Evolutionary conservation across 2,329 filamentous ascomycete species (phyloP).

Genomic region (Cladophialophora exuberans): DNA sequence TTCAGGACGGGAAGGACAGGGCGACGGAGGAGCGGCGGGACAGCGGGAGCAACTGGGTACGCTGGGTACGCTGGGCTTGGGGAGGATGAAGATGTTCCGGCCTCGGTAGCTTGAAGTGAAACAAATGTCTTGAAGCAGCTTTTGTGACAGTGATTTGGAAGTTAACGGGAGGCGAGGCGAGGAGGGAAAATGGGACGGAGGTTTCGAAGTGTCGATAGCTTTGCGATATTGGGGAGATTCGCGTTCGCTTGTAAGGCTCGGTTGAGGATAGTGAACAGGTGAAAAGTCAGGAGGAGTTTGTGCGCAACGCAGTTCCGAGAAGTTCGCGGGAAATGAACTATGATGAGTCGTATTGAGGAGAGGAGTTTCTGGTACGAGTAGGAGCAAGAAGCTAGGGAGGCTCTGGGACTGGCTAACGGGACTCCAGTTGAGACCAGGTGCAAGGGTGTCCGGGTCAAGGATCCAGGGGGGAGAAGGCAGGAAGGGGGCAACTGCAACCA

Average conservation of each 20-base stretch:
- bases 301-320: slow-evolving; percentile 1
- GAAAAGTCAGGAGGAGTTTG: slow-evolving; percentile 7
- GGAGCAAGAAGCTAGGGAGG: slow-evolving; percentile 1
- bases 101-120: slow-evolving; percentile 12
- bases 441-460: neutral
- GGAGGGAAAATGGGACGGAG: slow-evolving; percentile 9
- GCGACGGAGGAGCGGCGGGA: slow-evolving; percentile 2
- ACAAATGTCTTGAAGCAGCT: slow-evolving; percentile 14
- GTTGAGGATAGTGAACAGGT: slow-evolving; percentile 8
- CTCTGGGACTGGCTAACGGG: slow-evolving; percentile 10
- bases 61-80: no score
- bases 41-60: neutral
- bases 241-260: slow-evolving; percentile 16
- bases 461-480: neutral
- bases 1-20: neutral
- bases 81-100: neutral
- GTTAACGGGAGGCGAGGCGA: slow-evolving; percentile 8
- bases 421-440: slow-evolving; percentile 18
- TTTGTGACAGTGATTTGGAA: slow-evolving; percentile 19
- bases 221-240: slow-evolving; percentile 9
- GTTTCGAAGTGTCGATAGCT: slow-evolving; percentile 9
- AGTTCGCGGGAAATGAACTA: slow-evolving; percentile 9
- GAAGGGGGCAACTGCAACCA: slow-evolving; percentile 9
- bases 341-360: slow-evolving; percentile 12
- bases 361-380: slow-evolving; percentile 7